Base-by-base conservation (phyloP, 2,329 filamentous ascomycete species). In the Claviceps digitariae region DNA sequence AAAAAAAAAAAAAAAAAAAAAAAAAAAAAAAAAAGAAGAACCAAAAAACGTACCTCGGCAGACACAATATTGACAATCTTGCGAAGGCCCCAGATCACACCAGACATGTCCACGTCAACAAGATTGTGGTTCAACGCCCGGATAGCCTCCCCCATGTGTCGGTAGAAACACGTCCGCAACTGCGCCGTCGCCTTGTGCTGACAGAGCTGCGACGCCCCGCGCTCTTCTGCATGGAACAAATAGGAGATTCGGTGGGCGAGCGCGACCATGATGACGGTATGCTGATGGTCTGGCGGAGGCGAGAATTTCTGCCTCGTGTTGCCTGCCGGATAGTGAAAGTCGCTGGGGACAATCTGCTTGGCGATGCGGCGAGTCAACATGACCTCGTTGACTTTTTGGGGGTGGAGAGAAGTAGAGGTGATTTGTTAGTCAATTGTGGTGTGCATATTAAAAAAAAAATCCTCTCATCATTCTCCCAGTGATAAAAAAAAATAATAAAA, bases 301-400 rank as follows among this genome's bases (percentile, higher is more conserved):
- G 31, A 48, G 47, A 38, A 48, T n/a, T 38, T 48, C 47, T 48
- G 31, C 20, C 15, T 38, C 10, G 47, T 48, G 12, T 38, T 38
- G 20, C 47, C 47, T 6, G 20, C 47, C 29, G 31, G 47, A 13
- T 25, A 25, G 47, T 48, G 47, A 17, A 48, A 48, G 7, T 48
- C 31, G 21, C 47, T 48, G 47, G 47, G 47, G 8, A 48, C 47
- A 17, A 48, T 48, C 47, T 48, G 47, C 47, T 48, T 48, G 31
- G 47, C 47, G 47, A 48, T 23, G 31, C 47, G 47, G 20, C 47
- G 47, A 48, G 47, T 23, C 47, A 48, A 48, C 47, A 48, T 48
- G 47, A 48, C 47, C 31, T 23, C 47, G 21, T 48, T 34, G 34
- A 48, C 47, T 48, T 15, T 17, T 5, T 17, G 34, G 15, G 34